A percentile compares a stretch with the other conserved stretches of the same genome.
Evolutionary conservation across 176 grass and related monocot species (phyloP).

Genomic region (Oryza brachyantha): DNA sequence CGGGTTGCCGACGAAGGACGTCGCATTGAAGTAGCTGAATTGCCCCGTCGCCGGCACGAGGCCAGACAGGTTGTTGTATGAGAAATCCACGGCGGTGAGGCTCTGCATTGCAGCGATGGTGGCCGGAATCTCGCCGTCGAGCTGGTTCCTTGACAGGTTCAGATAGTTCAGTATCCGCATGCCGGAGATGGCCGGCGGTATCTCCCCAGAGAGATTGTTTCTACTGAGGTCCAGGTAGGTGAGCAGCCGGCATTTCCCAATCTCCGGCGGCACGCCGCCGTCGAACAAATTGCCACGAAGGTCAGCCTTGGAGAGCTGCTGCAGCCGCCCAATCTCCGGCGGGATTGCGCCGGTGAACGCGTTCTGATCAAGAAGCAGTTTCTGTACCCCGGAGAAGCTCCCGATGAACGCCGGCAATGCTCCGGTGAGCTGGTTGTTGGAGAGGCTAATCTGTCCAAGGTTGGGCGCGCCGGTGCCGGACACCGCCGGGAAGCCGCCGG

Average conservation of each 20-base stretch:
- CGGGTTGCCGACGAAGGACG: slow-evolving; percentile 80
- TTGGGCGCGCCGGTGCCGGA: slow-evolving; percentile 23
- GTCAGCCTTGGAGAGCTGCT: slow-evolving; percentile 83
- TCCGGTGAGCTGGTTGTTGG: slow-evolving; percentile 86
- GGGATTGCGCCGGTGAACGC: slow-evolving; percentile 63
- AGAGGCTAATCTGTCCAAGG: slow-evolving; percentile 75
- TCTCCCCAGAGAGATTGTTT: slow-evolving; percentile 70
- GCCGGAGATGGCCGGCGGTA: slow-evolving; percentile 59
- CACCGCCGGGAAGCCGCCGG: slow-evolving; percentile 65
- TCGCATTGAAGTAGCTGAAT: slow-evolving; percentile 98
- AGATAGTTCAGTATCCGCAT: slow-evolving; percentile 93
- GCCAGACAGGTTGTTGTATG: slow-evolving; percentile 93
- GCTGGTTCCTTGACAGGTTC: slow-evolving; percentile 77
- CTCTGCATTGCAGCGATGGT: slow-evolving; percentile 90
- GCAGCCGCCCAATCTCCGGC: slow-evolving; percentile 63
- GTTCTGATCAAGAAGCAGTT: slow-evolving; percentile 82
- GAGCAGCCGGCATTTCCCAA: slow-evolving; percentile 74
- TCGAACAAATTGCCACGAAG: slow-evolving; percentile 61
- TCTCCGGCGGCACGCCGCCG: slow-evolving; percentile 53
- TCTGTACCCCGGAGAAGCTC: slow-evolving; percentile 74
- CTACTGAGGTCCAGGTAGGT: slow-evolving; percentile 78
- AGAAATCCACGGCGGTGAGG: slow-evolving; percentile 94
- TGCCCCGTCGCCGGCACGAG: slow-evolving; percentile 79
- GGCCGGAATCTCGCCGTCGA: slow-evolving; percentile 67
- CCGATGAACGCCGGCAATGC: slow-evolving; percentile 64